These are phyloP conservation scores for Acanthamoeba sp. DNA, from an alignment of 208 protist genomes.

Conservation along the genomic window DNA sequence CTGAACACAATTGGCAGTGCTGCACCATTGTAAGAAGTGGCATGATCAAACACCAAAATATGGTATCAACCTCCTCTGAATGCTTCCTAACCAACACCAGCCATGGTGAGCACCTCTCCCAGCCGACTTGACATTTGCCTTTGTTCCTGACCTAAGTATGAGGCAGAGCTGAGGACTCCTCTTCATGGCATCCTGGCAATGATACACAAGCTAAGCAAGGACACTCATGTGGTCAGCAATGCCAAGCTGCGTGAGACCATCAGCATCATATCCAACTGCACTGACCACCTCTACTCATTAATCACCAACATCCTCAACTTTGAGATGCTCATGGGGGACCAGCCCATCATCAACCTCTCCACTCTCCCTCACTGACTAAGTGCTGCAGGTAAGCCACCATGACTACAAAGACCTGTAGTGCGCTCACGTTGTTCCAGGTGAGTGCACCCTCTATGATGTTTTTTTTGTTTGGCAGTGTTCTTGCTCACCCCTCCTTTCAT, in stretches of 20 bases:
- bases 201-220: neutral
- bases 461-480: too few relatives aligned
- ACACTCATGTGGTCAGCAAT: neutral
- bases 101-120: neutral
- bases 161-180: constrained; percentile 65
- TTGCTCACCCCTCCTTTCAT: too few relatives aligned
- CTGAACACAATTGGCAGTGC: too few relatives aligned
- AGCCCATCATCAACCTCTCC: neutral
- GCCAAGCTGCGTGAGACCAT: neutral
- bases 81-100: constrained; percentile 51
- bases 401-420: too few relatives aligned
- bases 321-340: neutral
- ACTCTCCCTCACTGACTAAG: neutral
- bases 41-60: too few relatives aligned
- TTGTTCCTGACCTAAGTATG: too few relatives aligned
- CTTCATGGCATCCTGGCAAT: constrained; percentile 48
- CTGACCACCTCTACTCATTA: constrained; percentile 27
- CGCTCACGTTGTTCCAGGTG: too few relatives aligned
- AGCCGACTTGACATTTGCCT: too few relatives aligned
- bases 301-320: constrained; percentile 72
- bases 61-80: too few relatives aligned
- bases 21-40: too few relatives aligned
- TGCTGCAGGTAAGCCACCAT: neutral
- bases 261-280: constrained; percentile 5
- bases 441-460: too few relatives aligned